These are phyloP conservation scores for Litsea cubeba DNA, from an alignment of 164 flowering plant genomes.

Conservation along the genomic window DNA sequence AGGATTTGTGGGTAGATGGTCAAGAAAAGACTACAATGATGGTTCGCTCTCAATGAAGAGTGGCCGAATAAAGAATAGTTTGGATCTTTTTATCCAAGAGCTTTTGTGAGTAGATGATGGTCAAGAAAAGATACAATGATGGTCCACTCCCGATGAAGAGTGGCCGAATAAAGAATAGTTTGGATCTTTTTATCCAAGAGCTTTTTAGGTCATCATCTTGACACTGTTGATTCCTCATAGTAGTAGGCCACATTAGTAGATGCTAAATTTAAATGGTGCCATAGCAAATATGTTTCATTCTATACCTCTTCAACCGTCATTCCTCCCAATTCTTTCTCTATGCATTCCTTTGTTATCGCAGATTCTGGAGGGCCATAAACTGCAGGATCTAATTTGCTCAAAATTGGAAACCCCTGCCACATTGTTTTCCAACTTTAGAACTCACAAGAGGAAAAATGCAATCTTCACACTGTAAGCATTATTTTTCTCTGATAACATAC, in stretches of 20 bases:
- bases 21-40: not conserved
- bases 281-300: not conserved
- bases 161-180: not conserved
- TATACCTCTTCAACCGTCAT: conserved; percentile 74
- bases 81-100: not conserved
- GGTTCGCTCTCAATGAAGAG: not conserved
- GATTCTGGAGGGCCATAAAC: conserved; percentile 82
- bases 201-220: not conserved
- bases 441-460: not conserved
- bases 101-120: not conserved
- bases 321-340: conserved; percentile 64
- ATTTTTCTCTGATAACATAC: too few relatives aligned
- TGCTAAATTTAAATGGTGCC: not conserved
- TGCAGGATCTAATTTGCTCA: conserved; percentile 77
- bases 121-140: not conserved
- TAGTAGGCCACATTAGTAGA: not conserved
- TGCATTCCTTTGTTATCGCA: conserved; percentile 59
- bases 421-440: conserved; percentile 4
- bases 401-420: conserved; percentile 75
- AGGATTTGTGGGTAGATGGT: not conserved
- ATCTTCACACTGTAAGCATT: not conserved
- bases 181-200: not conserved
- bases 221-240: not conserved
- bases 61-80: not conserved
- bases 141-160: not conserved